These are phyloP conservation scores for Lasiodiplodia sp. DNA, from an alignment of 2,329 filamentous ascomycete species.

Conservation along the genomic window DNA sequence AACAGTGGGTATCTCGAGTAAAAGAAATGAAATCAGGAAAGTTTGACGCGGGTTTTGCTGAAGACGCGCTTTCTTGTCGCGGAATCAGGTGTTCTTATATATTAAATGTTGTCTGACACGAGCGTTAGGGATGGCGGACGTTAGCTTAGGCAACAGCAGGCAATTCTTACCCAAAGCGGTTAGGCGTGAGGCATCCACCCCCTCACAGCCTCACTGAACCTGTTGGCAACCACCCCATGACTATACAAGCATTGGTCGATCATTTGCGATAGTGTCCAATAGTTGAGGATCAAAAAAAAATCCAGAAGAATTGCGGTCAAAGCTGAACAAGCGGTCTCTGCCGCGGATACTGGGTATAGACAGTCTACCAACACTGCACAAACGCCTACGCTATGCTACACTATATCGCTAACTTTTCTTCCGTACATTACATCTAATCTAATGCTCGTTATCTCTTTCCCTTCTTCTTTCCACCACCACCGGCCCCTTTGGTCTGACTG, in stretches of 20 bases:
- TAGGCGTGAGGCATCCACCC: slow-evolving; percentile 7
- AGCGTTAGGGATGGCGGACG: background rate
- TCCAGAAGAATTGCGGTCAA: background rate
- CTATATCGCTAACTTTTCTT: background rate
- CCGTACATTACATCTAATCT: background rate
- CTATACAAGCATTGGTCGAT: background rate
- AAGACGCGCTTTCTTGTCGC: slow-evolving; percentile 1
- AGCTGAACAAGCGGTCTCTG: background rate
- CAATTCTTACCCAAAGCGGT: background rate
- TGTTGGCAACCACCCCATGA: background rate
- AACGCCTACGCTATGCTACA: slow-evolving; percentile 22
- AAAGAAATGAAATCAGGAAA: background rate
- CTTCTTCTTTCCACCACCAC: slow-evolving; percentile 35
- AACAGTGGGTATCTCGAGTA: background rate
- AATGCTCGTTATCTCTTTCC: slow-evolving; percentile 30
- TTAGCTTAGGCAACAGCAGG: slow-evolving; percentile 10
- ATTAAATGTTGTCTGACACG: background rate
- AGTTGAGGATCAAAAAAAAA: too few species aligned
- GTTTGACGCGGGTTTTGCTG: slow-evolving; percentile 4
- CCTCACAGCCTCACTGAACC: background rate
- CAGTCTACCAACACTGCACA: background rate
- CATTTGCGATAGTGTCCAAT: background rate
- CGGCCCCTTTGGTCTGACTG: slow-evolving; percentile 15
- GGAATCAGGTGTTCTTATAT: slow-evolving; percentile 13
- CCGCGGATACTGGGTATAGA: slow-evolving; percentile 19